A percentile compares a stretch with the other conserved stretches of the same genome.
Conservation (phyloP, 306 rosid species). For the Quercus rubra region DNA sequence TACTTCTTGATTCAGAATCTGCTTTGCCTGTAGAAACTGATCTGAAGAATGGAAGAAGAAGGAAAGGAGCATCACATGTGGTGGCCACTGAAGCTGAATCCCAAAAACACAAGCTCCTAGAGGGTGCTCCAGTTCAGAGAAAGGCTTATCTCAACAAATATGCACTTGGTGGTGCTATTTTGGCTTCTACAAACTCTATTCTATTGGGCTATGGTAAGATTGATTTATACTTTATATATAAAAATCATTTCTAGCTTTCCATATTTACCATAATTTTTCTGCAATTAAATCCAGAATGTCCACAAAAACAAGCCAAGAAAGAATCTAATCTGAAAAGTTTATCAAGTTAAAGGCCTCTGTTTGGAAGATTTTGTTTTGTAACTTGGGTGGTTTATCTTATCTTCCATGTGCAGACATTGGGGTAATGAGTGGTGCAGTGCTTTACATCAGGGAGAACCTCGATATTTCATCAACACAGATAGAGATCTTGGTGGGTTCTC, state of each 20-base stretch:
- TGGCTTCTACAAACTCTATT: slow-evolving; percentile 82
- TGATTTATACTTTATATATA: neutral
- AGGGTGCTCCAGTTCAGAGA: neutral
- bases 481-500: slow-evolving; percentile 66
- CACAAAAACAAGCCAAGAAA: neutral
- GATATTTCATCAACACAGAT: slow-evolving; percentile 56
- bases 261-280: slow-evolving; percentile 15
- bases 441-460: slow-evolving; percentile 52
- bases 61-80: neutral
- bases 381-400: neutral
- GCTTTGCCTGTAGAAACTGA: slow-evolving; percentile 16
- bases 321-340: neutral
- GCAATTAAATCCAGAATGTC: neutral
- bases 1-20: slow-evolving; percentile 29
- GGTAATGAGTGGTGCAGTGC: slow-evolving; percentile 93
- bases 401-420: slow-evolving; percentile 47
- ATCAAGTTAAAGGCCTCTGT: neutral
- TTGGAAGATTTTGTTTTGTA: neutral
- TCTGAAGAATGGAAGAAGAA: neutral
- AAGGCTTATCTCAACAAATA: slow-evolving; percentile 50
- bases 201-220: slow-evolving; percentile 79
- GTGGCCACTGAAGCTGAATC: neutral
- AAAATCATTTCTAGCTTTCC: neutral
- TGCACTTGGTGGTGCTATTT: slow-evolving; percentile 55
- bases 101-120: neutral